Base-by-base conservation (phyloP, 2,329 filamentous ascomycete genomes). In the Diatrype stigma region DNA sequence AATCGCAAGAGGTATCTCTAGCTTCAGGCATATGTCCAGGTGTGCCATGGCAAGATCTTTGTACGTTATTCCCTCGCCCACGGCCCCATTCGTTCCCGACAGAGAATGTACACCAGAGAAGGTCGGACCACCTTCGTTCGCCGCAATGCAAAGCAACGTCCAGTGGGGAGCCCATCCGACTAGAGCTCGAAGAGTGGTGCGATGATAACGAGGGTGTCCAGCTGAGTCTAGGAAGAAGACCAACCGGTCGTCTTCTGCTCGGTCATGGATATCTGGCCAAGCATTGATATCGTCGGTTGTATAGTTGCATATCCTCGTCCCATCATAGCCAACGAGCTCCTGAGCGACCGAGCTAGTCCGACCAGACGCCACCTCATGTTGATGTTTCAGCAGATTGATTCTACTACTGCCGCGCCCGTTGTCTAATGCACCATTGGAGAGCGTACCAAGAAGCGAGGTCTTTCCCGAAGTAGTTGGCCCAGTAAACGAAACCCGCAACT, bases 81-180 rank as follows among this genome's bases (percentile, higher is more conserved):
- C 63, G 28, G 74, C 67, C 48, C 83, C 81, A 54, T 78, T 74
- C 10, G 76, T 69, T 5, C 60, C 61, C 2, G 75, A 73, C 17
- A 77, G 71, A 0, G 77, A 79, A 50, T 74, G 73, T 6, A 72
- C 73, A 26, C 66, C 62, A 42, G 64, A 63, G 3, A 63, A 58
- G 3, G 60, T 59, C 44, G 67, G 61, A 12, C 86, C 82, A 11
- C 79, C 76, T 56, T 87, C 87, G 62, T 94, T 88, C 34, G 90
- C 90, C 45, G 90, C 85, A 54, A 97, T 84, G 59, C 95, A 96
- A 2, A 97, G 77, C 21, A 96, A 69, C 1, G 89, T 91, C 86
- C 94, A 99, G 66, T 97, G 91, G 8, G 94, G 94, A 35, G 89
- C 89, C 92, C 94, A 97, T 44, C 92, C 94, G 56, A 99, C 80